These are phyloP conservation scores for Curvularia eragrostidis DNA, from an alignment of 2,329 filamentous ascomycete species.

Conservation along the genomic window DNA sequence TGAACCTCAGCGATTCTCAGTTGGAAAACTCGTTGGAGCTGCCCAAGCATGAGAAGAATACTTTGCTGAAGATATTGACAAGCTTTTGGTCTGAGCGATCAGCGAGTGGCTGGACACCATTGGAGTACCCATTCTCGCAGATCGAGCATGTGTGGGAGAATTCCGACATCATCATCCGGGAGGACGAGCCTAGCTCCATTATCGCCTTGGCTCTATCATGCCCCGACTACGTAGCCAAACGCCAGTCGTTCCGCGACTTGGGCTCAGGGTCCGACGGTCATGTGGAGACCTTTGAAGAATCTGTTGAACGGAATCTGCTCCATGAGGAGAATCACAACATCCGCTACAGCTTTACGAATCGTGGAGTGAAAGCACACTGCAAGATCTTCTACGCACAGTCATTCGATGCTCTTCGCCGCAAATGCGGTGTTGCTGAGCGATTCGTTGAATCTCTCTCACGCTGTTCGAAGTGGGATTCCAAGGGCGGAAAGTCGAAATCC, in stretches of 20 bases:
- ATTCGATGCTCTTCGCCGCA: conserved; percentile 90
- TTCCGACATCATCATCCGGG: conserved; percentile 94
- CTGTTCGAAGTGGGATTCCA: conserved; percentile 97
- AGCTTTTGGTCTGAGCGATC: conserved; percentile 99
- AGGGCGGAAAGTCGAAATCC: conserved; percentile 96
- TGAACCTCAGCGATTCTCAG: conserved; percentile 61
- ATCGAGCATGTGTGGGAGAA: conserved; percentile 97
- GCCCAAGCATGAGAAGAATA: conserved; percentile 90
- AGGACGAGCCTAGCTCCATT: conserved; percentile 95
- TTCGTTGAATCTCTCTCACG: conserved; percentile 95
- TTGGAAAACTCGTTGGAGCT: conserved; percentile 73
- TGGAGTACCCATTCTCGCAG: conserved; percentile 84
- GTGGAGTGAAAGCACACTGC: conserved; percentile 92
- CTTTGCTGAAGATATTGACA: conserved; percentile 91
- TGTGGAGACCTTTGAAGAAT: conserved; percentile 62
- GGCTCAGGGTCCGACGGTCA: conserved; percentile 14
- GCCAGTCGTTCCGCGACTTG: conserved; percentile 67
- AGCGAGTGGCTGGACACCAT: conserved; percentile 87
- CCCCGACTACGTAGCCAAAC: conserved; percentile 82
- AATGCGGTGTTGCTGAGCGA: conserved; percentile 90
- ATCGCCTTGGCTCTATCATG: conserved; percentile 92
- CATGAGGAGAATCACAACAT: conserved; percentile 88
- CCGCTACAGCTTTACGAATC: conserved; percentile 94
- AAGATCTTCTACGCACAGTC: conserved; percentile 99
- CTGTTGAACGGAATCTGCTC: conserved; percentile 84